These are phyloP conservation scores for Nemania serpens DNA, from an alignment of 2,329 filamentous ascomycete species.

Conservation along the genomic window DNA sequence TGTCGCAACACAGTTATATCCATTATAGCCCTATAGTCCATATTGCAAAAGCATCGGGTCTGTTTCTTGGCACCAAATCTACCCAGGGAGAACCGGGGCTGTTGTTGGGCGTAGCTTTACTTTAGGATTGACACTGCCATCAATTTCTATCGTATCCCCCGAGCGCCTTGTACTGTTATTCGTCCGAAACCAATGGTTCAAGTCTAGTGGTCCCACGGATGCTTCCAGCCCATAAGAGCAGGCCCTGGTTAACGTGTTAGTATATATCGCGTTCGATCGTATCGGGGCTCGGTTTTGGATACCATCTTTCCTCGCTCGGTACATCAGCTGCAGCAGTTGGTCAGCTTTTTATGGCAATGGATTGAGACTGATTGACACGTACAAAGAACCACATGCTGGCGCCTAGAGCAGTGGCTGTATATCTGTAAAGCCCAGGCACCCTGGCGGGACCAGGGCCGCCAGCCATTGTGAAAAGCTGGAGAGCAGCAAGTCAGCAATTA, in stretches of 20 bases:
- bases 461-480: conserved; percentile 41
- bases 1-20: conserved; percentile 22
- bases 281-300: conserved; percentile 35
- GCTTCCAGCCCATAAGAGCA: conserved; percentile 88
- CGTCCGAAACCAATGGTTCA: background rate
- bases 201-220: conserved; percentile 90
- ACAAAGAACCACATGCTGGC: conserved; percentile 99
- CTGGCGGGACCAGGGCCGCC: conserved; percentile 36
- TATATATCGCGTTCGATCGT: conserved; percentile 22
- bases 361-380: conserved; percentile 44
- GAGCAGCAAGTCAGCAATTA: background rate
- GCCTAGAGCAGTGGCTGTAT: conserved; percentile 82
- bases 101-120: background rate
- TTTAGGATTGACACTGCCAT: background rate
- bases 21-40: background rate
- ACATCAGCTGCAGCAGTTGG: conserved; percentile 75
- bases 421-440: conserved; percentile 72
- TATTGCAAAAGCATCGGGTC: no score
- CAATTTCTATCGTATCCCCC: conserved; percentile 6
- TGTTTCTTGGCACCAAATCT: no score
- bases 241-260: conserved; percentile 54
- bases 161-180: conserved; percentile 1
- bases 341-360: conserved; percentile 18
- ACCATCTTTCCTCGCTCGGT: conserved; percentile 95
- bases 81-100: background rate